Evolutionary conservation across 768 basidiomycete species (phyloP), one percentile per base, ranked within the genome.

Genomic region (Erythrobasidium yunnanense): DNA sequence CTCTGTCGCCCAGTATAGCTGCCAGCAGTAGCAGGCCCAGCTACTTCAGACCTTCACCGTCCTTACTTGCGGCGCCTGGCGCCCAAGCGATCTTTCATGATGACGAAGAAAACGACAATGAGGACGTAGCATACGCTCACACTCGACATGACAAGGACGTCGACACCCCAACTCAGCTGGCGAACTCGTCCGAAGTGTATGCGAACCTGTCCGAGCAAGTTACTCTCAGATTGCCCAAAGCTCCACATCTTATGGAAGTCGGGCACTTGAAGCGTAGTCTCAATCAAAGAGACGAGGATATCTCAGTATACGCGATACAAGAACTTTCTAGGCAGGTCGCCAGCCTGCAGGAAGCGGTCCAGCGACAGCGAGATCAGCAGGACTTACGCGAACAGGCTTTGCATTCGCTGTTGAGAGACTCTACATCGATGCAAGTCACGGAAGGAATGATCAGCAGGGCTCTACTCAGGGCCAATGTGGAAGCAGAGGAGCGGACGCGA

Each of bases 11-110:
- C 18, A 49, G 52, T 49, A 13, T 50, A 4, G 27, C 46, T 17
- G n/a, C 38, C 3, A 7, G 30, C 7, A 51, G 6, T 30, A 63
- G 38, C 5, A 63, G 60, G 17, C 49, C 45, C 49, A 49, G 60
- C 60, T 63, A 58, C 56, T 58, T 58, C 27, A 33, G 56, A 2
- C 7, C 56, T n/a, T 33, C 35, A 4, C n/a, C 45, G 27, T 42
- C 45, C 3, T 45, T 42, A 25, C 25, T 34, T 7, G 13, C 35
- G 2, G 42, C 56, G 17, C 29, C 54, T 8, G 56, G 34, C 45
- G 34, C 33, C 15, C 18, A 35, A 29, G 22, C 45, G 20, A 35
- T 58, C 25, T 58, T 58, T 27, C n/a, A 20, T 6, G 56, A 58
- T 17, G 56, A 58, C 22, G 42, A 58, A 20, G 34, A 35, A 6